A percentile compares a stretch with the other conserved stretches of the same genome.
phyloP scores from a whole-genome alignment of 805 yeast species.

The Wickerhamiella vanderwaltii region DNA sequence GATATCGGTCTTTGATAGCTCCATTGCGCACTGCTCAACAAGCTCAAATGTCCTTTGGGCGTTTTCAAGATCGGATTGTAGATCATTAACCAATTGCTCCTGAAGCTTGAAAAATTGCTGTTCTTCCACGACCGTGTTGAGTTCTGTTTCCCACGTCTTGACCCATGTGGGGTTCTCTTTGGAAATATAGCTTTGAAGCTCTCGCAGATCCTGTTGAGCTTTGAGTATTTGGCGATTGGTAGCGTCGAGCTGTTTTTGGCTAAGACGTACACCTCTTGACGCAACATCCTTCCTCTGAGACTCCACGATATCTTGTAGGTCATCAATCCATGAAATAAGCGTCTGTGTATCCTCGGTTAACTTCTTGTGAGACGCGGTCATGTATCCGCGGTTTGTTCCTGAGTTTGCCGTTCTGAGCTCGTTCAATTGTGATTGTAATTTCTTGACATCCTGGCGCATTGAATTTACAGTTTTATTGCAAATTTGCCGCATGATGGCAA shows the following conservation, averaged over 20 bases:
- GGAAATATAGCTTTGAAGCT: constrained; percentile 48
- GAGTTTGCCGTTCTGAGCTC: constrained; percentile 35
- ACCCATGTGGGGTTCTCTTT: constrained; percentile 79
- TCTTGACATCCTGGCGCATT: constrained; percentile 34
- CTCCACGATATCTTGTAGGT: constrained; percentile 83
- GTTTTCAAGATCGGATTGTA: constrained; percentile 67
- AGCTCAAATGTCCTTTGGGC: constrained; percentile 72
- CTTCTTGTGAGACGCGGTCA: constrained; percentile 62
- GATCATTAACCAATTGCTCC: constrained; percentile 69
- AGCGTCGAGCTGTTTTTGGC: constrained; percentile 55
- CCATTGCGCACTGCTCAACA: constrained; percentile 44
- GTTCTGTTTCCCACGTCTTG: constrained; percentile 80
- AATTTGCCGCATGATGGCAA: constrained; percentile 47
- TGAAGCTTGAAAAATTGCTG: constrained; percentile 86
- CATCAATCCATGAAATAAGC: constrained; percentile 72
- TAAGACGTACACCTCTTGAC: constrained; percentile 72
- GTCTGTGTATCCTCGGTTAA: constrained; percentile 67
- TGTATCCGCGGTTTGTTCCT: constrained; percentile 37
- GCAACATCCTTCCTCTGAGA: constrained; percentile 84
- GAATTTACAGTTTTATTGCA: constrained; percentile 35
- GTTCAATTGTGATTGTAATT: constrained; percentile 35
- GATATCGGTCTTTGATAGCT: constrained; percentile 21
- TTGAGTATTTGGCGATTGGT: constrained; percentile 52
- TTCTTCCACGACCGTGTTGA: constrained; percentile 83
- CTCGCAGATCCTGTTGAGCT: constrained; percentile 42